Evolutionary conservation across 805 yeast species (phyloP).

Genomic region (Citeromyces nyonsensis): DNA sequence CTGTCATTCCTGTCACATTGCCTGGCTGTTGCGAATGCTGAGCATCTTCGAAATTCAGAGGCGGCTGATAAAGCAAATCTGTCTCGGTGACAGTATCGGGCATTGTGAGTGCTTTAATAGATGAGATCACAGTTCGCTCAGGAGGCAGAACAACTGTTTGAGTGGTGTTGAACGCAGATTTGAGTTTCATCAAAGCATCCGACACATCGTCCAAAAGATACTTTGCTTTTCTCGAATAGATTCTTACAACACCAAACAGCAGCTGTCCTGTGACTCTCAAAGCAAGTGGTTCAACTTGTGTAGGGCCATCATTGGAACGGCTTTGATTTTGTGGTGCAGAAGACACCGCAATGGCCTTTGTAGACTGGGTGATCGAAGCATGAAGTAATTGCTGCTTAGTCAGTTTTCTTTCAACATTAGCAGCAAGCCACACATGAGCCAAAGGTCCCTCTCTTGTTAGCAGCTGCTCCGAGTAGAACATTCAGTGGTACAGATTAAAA

Average conservation of each 20-base stretch:
- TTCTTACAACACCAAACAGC: constrained; percentile 73
- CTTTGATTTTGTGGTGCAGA: constrained; percentile 7
- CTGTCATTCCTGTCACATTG: constrained; percentile 2
- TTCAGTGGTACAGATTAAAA: constrained; percentile 5
- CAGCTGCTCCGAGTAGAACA: constrained; percentile 35
- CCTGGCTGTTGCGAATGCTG: constrained; percentile 7
- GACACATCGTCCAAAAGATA: constrained; percentile 72
- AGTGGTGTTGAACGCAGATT: constrained; percentile 41
- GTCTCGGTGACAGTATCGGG: constrained; percentile 69
- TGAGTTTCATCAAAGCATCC: constrained; percentile 58
- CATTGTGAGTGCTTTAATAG: constrained; percentile 42
- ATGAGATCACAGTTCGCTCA: constrained; percentile 43
- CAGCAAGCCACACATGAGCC: constrained; percentile 88
- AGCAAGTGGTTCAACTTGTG: constrained; percentile 42
- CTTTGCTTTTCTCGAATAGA: constrained; percentile 75
- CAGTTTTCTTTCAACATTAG: constrained; percentile 68
- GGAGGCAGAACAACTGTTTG: constrained; percentile 41
- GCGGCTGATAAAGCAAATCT: constrained; percentile 57
- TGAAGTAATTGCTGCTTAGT: constrained; percentile 58
- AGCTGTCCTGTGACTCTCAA: constrained; percentile 76
- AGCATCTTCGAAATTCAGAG: constrained; percentile 24
- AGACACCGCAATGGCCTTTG: constrained; percentile 43
- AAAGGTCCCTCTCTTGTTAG: constrained; percentile 67
- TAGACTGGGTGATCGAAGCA: constrained; percentile 55
- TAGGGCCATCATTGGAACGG: constrained; percentile 2